Base-by-base conservation (phyloP, 768 basidiomycete genomes). In the Mycena vitilis region DNA sequence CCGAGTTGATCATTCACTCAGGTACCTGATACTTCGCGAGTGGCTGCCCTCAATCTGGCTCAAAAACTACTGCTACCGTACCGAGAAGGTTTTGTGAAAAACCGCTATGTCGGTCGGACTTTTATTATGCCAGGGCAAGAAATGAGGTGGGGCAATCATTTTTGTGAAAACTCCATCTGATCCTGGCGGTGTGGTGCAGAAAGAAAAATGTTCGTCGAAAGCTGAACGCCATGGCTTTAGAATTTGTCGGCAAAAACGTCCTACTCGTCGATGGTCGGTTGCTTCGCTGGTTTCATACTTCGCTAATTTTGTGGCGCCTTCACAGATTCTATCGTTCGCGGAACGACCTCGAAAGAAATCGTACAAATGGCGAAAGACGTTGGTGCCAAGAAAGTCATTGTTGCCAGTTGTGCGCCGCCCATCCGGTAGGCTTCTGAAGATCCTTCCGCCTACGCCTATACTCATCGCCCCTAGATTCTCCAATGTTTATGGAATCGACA, bases 121-220 rank as follows among this genome's bases (percentile, higher is more conserved):
- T 99, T 99, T 78, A 99, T 99, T 81, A 99, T 99, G 98, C 97
- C 98, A 10, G 98, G 97, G 25, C 98, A 99, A 77, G 92, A 95
- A 78, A 93, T 95, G 90, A 89, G 96, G 94, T 89, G 75, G 47
- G 70, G 65, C 52, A 13, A 30, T 30, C 30, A 30, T 30, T 62
- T 54, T 59, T 55, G 30, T 7, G 38, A 18, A 55, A 2, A n/a
- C 16, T 55, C 20, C 22, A n/a, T 11, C 51, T 45, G 10, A 34
- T 20, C 30, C 36, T 62, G 34, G 48, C 70, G 15, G 71, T 36
- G 1, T 54, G 30, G 10, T 22, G 37, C 73, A 95, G 95, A 79
- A 89, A 86, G 73, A 98, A 96, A 85, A 99, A 96, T 77, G 97
- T 99, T 13, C 85, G 98, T 61, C 86, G 92, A 72, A 99, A 99